Conservation (phyloP, 352 stramenopile species). For the Phytophthora pisi region DNA sequence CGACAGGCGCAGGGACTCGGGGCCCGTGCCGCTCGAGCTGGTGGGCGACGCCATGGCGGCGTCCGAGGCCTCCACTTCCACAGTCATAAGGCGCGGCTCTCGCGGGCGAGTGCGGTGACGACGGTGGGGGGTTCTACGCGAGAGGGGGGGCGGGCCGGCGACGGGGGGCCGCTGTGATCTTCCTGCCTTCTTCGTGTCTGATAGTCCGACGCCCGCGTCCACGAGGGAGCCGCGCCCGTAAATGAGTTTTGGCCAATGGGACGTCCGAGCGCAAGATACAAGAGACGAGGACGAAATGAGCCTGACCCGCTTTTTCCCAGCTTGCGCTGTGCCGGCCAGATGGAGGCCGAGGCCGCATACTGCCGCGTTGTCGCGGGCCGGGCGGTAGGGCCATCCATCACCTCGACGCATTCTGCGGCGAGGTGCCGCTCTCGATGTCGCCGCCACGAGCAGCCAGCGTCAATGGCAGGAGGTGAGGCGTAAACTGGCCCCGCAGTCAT, state of each 20-base stretch:
- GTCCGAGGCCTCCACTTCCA: constrained; percentile 63
- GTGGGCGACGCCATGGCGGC: constrained; percentile 66
- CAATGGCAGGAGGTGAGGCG: neutral
- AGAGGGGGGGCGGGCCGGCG: neutral
- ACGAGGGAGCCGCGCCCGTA: neutral
- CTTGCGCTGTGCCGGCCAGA: neutral
- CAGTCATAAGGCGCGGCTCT: too few relatives aligned
- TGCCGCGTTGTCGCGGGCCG: neutral
- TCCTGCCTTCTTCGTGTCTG: constrained; percentile 34
- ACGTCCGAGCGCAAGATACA: neutral
- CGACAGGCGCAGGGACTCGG: constrained; percentile 70
- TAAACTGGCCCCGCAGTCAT: constrained; percentile 11
- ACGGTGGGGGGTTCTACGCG: neutral
- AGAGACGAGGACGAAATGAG: constrained; percentile 16
- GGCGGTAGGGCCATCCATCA: too few relatives aligned
- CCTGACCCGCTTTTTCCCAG: constrained; percentile 2
- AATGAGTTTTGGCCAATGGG: neutral
- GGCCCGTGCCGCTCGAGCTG: constrained; percentile 40
- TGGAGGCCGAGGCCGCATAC: too few relatives aligned
- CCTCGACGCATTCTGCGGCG: too few relatives aligned
- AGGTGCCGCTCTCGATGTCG: neutral
- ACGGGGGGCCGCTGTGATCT: constrained; percentile 3
- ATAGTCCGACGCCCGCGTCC: constrained; percentile 35
- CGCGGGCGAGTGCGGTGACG: too few relatives aligned
- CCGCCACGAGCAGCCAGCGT: neutral